Conservation (phyloP, 306 rosid species). For the Cotoneaster glaucophyllus region DNA sequence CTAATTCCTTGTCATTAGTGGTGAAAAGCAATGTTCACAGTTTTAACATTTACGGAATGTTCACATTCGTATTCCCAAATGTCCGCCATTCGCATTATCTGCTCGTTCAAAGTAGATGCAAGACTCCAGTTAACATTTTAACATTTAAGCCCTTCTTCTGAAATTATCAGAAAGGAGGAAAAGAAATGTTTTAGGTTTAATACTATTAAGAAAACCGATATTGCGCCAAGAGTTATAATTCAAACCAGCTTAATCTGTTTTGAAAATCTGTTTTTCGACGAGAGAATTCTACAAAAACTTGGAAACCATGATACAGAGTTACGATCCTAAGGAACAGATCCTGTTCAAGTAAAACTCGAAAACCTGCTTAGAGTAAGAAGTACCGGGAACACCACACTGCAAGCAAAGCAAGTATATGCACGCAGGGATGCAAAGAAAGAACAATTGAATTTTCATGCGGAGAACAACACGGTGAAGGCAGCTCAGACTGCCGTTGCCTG, state of each 20-base stretch:
- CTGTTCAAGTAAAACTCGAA: neutral
- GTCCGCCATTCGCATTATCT: neutral
- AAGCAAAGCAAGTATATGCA: constrained; percentile 1
- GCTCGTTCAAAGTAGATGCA: too few relatives aligned
- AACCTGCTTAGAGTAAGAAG: neutral
- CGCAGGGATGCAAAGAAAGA: constrained; percentile 1
- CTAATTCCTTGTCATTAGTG: neutral
- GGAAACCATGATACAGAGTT: neutral
- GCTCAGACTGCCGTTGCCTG: neutral
- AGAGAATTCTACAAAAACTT: neutral
- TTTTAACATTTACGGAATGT: neutral
- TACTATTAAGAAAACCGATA: neutral
- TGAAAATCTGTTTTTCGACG: neutral
- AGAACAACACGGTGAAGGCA: neutral
- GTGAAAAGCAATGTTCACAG: neutral
- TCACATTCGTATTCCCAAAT: neutral
- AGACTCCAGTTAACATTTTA: neutral
- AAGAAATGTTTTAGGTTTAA: neutral
- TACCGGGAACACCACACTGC: constrained; percentile 1
- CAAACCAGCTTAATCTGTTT: neutral
- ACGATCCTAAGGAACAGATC: neutral
- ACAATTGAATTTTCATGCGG: neutral
- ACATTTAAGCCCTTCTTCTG: neutral
- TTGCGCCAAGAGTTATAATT: neutral
- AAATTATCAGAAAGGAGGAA: neutral